phyloP scores from a whole-genome alignment of 2,329 filamentous ascomycete genomes.

The Magnaporthiopsis incrustans region DNA sequence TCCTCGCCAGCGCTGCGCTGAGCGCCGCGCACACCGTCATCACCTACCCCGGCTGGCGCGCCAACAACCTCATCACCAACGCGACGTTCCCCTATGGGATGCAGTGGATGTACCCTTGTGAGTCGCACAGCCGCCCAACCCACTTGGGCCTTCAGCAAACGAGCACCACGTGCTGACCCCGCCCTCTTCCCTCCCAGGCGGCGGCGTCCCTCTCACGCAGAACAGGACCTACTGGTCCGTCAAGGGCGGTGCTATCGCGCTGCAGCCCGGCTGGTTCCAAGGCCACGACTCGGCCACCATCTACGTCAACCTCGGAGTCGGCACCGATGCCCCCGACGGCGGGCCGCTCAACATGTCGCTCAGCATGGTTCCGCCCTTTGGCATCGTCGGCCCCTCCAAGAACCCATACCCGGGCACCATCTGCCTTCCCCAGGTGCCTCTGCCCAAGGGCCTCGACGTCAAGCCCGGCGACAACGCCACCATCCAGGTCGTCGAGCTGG shows the following conservation, averaged over 20 bases:
- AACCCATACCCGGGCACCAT: slow-evolving; percentile 80
- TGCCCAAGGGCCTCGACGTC: slow-evolving; percentile 64
- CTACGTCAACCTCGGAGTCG: slow-evolving; percentile 87
- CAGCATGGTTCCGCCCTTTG: slow-evolving; percentile 71
- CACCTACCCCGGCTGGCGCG: slow-evolving; percentile 79
- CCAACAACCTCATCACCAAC: slow-evolving; percentile 76
- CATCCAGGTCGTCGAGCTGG: slow-evolving; percentile 78
- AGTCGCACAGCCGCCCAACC: slow-evolving; percentile 27
- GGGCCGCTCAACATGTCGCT: slow-evolving; percentile 82
- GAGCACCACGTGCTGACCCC: not conserved
- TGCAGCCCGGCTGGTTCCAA: slow-evolving; percentile 94
- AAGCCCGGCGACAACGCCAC: slow-evolving; percentile 82
- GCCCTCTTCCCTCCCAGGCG: slow-evolving; percentile 47
- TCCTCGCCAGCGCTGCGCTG: slow-evolving; percentile 38
- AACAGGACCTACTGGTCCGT: slow-evolving; percentile 94
- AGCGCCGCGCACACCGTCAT: slow-evolving; percentile 70
- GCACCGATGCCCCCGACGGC: slow-evolving; percentile 50
- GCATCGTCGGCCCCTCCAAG: slow-evolving; percentile 74
- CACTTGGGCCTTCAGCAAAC: not conserved
- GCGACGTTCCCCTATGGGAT: slow-evolving; percentile 77
- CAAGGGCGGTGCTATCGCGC: slow-evolving; percentile 73
- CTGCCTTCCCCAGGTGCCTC: slow-evolving; percentile 81
- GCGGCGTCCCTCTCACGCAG: slow-evolving; percentile 65
- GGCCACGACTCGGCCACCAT: slow-evolving; percentile 76
- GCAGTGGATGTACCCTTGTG: slow-evolving; percentile 95